Conservation (phyloP, 139 green algal species). For the Penium margaritaceum region DNA sequence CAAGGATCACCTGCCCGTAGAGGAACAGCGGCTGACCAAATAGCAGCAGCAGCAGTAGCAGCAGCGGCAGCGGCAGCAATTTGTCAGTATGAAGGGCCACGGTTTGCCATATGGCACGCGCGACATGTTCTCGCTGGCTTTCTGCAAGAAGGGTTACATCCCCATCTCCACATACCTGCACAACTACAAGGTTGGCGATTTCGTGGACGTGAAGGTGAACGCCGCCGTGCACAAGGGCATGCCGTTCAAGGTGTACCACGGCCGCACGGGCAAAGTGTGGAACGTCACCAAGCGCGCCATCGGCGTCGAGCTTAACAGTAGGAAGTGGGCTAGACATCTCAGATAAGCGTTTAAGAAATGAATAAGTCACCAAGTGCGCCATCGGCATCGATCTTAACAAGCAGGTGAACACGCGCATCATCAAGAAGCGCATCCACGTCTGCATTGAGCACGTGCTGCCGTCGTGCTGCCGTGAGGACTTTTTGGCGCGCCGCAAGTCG, state of each 20-base stretch:
- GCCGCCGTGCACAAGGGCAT: conserved; percentile 91
- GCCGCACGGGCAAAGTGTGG: conserved; percentile 89
- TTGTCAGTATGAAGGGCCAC: conserved; percentile 54
- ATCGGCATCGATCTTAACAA: conserved; percentile 95
- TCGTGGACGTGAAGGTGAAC: conserved; percentile 98
- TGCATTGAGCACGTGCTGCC: conserved; percentile 87
- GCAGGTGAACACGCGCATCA: conserved; percentile 76
- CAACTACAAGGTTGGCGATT: conserved; percentile 90
- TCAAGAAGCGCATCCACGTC: conserved; percentile 92
- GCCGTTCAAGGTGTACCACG: conserved; percentile 98
- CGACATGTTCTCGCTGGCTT: conserved; percentile 76
- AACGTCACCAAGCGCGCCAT: conserved; percentile 96
- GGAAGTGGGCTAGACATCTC: too few species aligned
- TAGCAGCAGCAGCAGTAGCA: too few species aligned
- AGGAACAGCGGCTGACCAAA: too few species aligned
- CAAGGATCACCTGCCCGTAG: too few species aligned
- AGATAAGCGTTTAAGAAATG: too few species aligned
- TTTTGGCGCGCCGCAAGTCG: conserved; percentile 66
- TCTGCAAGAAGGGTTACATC: conserved; percentile 82
- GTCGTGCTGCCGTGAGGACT: conserved; percentile 86
- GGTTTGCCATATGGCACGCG: conserved; percentile 77
- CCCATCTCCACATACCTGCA: conserved; percentile 83
- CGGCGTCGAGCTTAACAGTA: conserved; percentile 95
- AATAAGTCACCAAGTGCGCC: conserved; percentile 92
- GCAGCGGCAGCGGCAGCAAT: too few species aligned